Evolutionary conservation across 176 grass and related monocot genomes (phyloP).

Genomic region (Musa itinerans): DNA sequence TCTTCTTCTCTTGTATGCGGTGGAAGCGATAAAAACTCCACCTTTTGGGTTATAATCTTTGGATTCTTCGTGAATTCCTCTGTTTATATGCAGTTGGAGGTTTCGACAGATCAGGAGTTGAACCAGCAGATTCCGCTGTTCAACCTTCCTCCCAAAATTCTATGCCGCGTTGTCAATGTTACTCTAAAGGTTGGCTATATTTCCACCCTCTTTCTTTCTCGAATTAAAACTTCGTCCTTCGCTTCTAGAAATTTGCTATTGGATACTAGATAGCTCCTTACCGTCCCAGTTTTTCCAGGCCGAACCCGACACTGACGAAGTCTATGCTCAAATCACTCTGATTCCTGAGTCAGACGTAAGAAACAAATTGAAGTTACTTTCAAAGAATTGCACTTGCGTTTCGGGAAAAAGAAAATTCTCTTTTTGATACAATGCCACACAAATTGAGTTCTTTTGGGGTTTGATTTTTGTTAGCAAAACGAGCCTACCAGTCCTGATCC

Average conservation of each 20-base stretch:
- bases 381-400: neutral
- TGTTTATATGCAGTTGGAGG: slow-evolving; percentile 28
- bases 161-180: slow-evolving; percentile 82
- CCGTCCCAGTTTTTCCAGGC: neutral
- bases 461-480: neutral
- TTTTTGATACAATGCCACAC: neutral
- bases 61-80: neutral
- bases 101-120: slow-evolving; percentile 77
- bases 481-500: neutral
- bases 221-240: neutral
- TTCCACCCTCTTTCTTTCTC: neutral
- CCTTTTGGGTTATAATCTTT: neutral
- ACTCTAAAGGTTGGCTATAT: slow-evolving; percentile 52
- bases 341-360: slow-evolving; percentile 1
- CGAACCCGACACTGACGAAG: slow-evolving; percentile 5
- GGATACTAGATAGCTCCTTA: neutral
- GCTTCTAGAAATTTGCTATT: neutral
- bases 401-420: neutral
- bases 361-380: neutral
- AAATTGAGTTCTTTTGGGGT: neutral
- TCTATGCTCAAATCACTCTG: slow-evolving; percentile 8
- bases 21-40: neutral
- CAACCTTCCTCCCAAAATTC: slow-evolving; percentile 77
- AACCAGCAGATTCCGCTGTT: slow-evolving; percentile 66
- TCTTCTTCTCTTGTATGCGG: neutral